Conservation (phyloP, 2,329 filamentous ascomycete genomes). For the Chalara sp. region DNA sequence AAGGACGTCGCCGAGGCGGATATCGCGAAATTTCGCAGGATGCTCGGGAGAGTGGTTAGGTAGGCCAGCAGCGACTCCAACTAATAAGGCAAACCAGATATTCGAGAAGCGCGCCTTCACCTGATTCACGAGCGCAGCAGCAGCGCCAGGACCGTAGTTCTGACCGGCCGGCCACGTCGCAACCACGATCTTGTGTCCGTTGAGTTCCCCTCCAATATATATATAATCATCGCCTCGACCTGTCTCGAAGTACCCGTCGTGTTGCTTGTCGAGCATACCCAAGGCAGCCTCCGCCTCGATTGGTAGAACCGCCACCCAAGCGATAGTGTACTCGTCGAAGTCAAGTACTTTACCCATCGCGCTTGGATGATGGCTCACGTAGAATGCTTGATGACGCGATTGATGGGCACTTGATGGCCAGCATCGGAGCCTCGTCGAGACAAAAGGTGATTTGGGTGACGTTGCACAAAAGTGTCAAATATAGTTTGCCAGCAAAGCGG, state of each 20-base stretch:
- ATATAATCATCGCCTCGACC: constrained; percentile 30
- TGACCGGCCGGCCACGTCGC: constrained; percentile 29
- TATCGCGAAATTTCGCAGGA: constrained; percentile 20
- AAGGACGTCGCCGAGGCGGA: constrained; percentile 33
- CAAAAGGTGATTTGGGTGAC: no score
- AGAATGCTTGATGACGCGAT: no score
- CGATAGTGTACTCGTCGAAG: constrained; percentile 25
- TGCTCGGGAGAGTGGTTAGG: constrained; percentile 21
- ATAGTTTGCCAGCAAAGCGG: no score
- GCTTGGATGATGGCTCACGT: no score
- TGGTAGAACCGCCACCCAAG: constrained; percentile 32
- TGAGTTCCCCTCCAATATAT: constrained; percentile 30
- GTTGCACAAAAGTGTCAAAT: no score
- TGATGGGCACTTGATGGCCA: no score
- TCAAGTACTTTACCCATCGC: neutral
- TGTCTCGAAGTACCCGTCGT: constrained; percentile 27
- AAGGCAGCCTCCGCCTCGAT: constrained; percentile 32
- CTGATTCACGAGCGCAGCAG: constrained; percentile 28
- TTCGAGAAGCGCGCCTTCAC: constrained; percentile 30
- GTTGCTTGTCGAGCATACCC: constrained; percentile 28
- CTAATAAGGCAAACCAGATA: constrained; percentile 29
- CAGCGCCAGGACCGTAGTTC: constrained; percentile 29
- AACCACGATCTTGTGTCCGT: constrained; percentile 31
- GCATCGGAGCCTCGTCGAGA: no score
- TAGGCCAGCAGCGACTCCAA: constrained; percentile 31